Conservation (phyloP, 2,329 filamentous ascomycete genomes). For the Tolypocladium pustulatum region DNA sequence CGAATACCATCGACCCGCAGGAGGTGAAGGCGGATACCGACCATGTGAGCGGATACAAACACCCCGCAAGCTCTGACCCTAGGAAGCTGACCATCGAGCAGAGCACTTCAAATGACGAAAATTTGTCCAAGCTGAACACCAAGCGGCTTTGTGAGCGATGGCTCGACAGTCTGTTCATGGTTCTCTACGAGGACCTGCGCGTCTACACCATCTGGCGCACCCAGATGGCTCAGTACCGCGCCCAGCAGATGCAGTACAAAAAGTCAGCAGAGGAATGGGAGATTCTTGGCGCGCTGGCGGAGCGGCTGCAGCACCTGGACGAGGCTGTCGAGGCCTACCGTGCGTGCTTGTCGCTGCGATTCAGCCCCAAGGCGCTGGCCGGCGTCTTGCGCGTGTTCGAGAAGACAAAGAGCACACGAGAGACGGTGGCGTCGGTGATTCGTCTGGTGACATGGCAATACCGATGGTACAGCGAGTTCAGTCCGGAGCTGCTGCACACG, state of each 20-base stretch:
- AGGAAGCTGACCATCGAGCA: conserved; percentile 23
- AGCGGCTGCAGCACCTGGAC: conserved; percentile 82
- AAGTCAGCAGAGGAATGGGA: conserved; percentile 98
- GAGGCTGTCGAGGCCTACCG: conserved; percentile 92
- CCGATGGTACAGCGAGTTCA: conserved; percentile 99
- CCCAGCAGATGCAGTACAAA: conserved; percentile 90
- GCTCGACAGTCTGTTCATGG: conserved; percentile 99
- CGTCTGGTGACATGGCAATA: conserved; percentile 96
- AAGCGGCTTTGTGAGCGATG: conserved; percentile 95
- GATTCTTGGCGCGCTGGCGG: conserved; percentile 84
- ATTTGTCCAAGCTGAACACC: conserved; percentile 87
- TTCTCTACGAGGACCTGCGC: conserved; percentile 91
- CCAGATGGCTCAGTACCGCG: conserved; percentile 90
- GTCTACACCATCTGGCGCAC: conserved; percentile 99
- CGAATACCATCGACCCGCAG: conserved; percentile 66
- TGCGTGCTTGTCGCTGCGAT: conserved; percentile 74
- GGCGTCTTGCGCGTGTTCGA: conserved; percentile 77
- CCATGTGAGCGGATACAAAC: conserved; percentile 38
- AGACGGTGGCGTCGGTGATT: conserved; percentile 77
- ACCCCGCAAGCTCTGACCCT: neutral
- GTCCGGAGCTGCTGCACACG: conserved; percentile 75
- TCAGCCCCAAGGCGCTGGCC: conserved; percentile 84
- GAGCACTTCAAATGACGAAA: conserved; percentile 54
- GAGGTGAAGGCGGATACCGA: conserved; percentile 68
- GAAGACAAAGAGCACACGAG: conserved; percentile 65